Evolutionary conservation across 371 early-diverging fungal genomes (phyloP).

Genomic region (Blakeslea trispora): DNA sequence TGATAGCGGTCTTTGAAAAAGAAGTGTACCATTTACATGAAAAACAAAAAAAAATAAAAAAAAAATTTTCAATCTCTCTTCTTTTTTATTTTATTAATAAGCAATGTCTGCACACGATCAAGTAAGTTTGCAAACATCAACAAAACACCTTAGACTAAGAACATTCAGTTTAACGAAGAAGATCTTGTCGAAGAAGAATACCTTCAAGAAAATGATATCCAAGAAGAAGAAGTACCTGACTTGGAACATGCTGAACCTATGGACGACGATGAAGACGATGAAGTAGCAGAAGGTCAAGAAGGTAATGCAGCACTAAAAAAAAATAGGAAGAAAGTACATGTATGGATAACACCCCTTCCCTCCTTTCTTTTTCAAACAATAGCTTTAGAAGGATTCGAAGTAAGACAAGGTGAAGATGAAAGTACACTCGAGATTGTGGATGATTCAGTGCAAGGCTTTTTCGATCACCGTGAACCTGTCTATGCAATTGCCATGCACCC

Average conservation of each 20-base stretch:
- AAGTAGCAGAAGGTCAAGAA: conserved; percentile 25
- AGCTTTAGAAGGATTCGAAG: conserved; percentile 33
- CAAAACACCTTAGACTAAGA: background rate
- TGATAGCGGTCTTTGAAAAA: no score
- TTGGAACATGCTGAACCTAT: conserved; percentile 45
- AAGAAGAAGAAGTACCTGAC: conserved; percentile 45
- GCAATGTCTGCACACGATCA: conserved; percentile 19
- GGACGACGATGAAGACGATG: conserved; percentile 47
- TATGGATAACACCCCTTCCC: no score
- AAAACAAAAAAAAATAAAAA: no score
- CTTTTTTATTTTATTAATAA: background rate
- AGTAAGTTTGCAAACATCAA: background rate
- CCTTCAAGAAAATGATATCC: conserved; percentile 29
- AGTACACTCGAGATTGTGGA: conserved; percentile 73
- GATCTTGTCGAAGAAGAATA: conserved; percentile 53
- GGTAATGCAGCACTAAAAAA: conserved; percentile 6
- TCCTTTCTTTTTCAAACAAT: conserved; percentile 2
- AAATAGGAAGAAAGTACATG: background rate
- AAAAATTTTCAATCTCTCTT: no score
- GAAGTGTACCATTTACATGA: no score
- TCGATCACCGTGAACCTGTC: conserved; percentile 89
- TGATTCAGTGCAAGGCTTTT: conserved; percentile 93
- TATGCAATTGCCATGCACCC: conserved; percentile 89
- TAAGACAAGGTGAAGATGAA: conserved; percentile 52
- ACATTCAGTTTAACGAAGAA: conserved; percentile 16